These are phyloP conservation scores for Oryza punctata DNA, from an alignment of 176 grass and related monocot species.

Conservation along the genomic window DNA sequence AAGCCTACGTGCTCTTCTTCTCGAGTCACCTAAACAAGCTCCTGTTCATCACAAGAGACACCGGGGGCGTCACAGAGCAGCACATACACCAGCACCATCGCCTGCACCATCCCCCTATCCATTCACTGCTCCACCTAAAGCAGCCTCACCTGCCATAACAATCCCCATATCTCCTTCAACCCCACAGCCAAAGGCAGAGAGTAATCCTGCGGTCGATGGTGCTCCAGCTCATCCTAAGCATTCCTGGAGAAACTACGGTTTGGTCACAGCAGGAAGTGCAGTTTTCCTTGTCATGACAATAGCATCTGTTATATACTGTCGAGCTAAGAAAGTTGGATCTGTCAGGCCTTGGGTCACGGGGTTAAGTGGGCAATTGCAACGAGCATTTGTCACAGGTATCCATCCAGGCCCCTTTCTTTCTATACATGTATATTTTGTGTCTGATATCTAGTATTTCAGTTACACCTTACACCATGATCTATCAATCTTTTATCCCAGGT, in stretches of 20 bases:
- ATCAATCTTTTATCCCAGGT: constrained; percentile 48
- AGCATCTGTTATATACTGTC: constrained; percentile 41
- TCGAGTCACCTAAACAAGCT: constrained; percentile 13
- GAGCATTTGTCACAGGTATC: constrained; percentile 68
- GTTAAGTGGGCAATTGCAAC: constrained; percentile 73
- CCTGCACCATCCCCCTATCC: constrained; percentile 40
- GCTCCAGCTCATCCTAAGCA: background rate
- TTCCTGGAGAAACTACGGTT: constrained; percentile 21
- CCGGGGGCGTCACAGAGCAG: background rate
- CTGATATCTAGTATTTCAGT: background rate
- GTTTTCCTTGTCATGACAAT: constrained; percentile 42
- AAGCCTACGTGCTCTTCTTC: background rate
- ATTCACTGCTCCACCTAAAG: background rate
- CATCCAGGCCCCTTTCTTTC: constrained; percentile 8
- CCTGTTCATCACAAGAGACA: background rate
- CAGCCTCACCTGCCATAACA: constrained; percentile 5
- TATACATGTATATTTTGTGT: background rate
- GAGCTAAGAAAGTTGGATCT: constrained; percentile 52
- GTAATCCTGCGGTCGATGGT: background rate
- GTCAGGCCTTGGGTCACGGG: constrained; percentile 79
- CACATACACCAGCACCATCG: background rate
- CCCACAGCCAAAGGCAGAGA: background rate
- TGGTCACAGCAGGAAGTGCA: constrained; percentile 35
- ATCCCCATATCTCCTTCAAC: constrained; percentile 4
- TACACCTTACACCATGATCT: constrained; percentile 17